These are phyloP conservation scores for Ceratocystis albifundus DNA, from an alignment of 2,329 filamentous ascomycete genomes.

Conservation along the genomic window DNA sequence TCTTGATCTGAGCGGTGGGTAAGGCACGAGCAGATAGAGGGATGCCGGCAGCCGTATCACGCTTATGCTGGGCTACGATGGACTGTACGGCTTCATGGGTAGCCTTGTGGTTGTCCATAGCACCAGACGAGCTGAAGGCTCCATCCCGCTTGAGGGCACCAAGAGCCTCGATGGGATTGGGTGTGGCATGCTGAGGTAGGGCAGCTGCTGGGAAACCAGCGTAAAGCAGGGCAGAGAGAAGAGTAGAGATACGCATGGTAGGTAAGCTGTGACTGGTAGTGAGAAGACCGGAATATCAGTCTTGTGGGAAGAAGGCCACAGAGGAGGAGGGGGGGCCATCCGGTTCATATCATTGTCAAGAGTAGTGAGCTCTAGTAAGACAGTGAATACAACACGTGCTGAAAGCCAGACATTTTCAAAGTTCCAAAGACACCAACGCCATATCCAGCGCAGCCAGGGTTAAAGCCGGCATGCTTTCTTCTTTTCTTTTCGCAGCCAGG, in stretches of 20 bases:
- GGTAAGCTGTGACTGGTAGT: background rate
- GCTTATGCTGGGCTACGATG: constrained; percentile 10
- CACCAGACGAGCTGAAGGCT: background rate
- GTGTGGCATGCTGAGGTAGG: constrained; percentile 7
- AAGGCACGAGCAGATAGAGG: constrained; percentile 13
- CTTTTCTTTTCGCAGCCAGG: no score
- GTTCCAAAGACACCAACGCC: background rate
- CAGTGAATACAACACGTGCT: background rate
- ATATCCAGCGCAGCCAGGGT: background rate
- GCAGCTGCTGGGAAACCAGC: constrained; percentile 3
- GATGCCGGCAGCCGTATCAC: constrained; percentile 13
- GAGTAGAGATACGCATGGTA: background rate
- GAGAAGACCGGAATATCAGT: background rate
- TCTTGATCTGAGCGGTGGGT: background rate
- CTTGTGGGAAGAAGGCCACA: background rate
- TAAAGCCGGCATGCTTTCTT: no score
- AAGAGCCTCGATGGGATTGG: constrained; percentile 10
- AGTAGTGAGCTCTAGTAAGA: background rate
- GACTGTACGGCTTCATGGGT: constrained; percentile 6
- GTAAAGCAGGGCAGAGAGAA: constrained; percentile 1
- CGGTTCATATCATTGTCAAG: background rate
- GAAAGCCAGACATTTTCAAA: background rate
- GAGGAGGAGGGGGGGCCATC: background rate
- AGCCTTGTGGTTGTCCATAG: constrained; percentile 2
- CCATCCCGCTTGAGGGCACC: constrained; percentile 11